A percentile compares a stretch with the other conserved stretches of the same genome.
Evolutionary conservation across 495 filamentous ascomycete genomes (phyloP).

Genomic region (Xylaria sp.): DNA sequence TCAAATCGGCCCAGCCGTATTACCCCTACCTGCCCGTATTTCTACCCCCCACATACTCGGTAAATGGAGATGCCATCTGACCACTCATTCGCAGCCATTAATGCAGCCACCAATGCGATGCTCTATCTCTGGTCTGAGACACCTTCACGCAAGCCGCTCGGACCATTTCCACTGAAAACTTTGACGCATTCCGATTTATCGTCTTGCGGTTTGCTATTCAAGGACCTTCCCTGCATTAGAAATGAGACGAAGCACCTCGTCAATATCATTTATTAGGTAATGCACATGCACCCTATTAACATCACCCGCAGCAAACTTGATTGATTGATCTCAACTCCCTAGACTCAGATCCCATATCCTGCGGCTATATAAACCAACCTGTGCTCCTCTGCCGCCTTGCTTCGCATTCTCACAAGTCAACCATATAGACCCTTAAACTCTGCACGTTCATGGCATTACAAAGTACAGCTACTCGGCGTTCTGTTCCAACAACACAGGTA

Average conservation of each 20-base stretch:
- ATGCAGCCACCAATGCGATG: neutral
- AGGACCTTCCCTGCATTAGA: neutral
- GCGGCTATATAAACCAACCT: neutral
- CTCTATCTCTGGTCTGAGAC: neutral
- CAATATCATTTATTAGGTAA: neutral
- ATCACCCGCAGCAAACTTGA: too few relatives aligned
- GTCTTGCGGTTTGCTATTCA: slow-evolving; percentile 1
- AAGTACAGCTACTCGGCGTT: neutral
- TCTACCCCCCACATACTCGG: neutral
- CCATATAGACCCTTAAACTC: neutral
- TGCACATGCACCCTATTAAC: neutral
- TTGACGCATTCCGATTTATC: neutral
- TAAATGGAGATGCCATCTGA: neutral
- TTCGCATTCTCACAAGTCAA: neutral
- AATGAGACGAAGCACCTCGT: neutral
- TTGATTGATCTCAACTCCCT: neutral
- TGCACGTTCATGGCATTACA: neutral
- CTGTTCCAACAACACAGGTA: neutral
- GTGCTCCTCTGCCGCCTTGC: neutral
- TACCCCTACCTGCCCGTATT: neutral
- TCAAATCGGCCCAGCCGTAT: neutral
- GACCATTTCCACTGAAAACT: neutral
- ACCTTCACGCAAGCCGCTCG: slow-evolving; percentile 5
- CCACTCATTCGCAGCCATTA: neutral
- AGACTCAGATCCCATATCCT: neutral